These are phyloP conservation scores for Datisca glomerata DNA, from an alignment of 306 rosid genomes.

Conservation along the genomic window DNA sequence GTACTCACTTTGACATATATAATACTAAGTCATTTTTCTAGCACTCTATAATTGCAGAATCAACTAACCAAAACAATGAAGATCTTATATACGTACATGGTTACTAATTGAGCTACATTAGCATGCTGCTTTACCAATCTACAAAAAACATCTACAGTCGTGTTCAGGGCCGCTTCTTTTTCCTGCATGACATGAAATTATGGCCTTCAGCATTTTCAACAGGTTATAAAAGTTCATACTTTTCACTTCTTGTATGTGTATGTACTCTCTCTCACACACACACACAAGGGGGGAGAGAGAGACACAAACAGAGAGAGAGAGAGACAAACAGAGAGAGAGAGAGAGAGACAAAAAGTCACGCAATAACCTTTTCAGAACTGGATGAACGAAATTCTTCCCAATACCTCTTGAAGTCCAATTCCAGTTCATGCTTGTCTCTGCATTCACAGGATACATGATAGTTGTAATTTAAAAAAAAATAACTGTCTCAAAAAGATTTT, in stretches of 20 bases:
- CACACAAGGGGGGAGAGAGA: too few relatives aligned
- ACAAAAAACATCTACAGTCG: conserved; percentile 89
- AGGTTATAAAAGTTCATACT: too few relatives aligned
- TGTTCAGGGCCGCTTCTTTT: conserved; percentile 93
- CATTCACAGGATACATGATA: conserved; percentile 16
- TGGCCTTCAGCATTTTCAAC: too few relatives aligned
- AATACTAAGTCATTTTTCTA: too few relatives aligned
- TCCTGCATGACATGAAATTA: conserved; percentile 54
- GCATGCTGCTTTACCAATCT: conserved; percentile 92
- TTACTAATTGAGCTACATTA: conserved; percentile 84
- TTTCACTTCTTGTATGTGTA: too few relatives aligned
- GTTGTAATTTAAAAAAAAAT: neutral
- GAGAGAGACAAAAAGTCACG: conserved; percentile 10
- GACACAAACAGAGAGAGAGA: too few relatives aligned
- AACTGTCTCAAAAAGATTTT: neutral
- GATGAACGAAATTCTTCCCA: conserved; percentile 99
- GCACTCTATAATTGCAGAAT: too few relatives aligned
- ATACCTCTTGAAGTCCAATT: conserved; percentile 97
- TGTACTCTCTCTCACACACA: too few relatives aligned
- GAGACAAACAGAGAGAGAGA: neutral
- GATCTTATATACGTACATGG: too few relatives aligned
- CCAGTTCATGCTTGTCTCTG: conserved; percentile 97
- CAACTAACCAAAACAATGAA: too few relatives aligned
- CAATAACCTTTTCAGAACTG: conserved; percentile 93
- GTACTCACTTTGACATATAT: too few relatives aligned